Percentiles rank a stretch among this genome's conserved stretches.
These are phyloP conservation scores for Rhizophagus sp. DNA, from an alignment of 192 early-diverging fungal genomes.

Conservation along the genomic window DNA sequence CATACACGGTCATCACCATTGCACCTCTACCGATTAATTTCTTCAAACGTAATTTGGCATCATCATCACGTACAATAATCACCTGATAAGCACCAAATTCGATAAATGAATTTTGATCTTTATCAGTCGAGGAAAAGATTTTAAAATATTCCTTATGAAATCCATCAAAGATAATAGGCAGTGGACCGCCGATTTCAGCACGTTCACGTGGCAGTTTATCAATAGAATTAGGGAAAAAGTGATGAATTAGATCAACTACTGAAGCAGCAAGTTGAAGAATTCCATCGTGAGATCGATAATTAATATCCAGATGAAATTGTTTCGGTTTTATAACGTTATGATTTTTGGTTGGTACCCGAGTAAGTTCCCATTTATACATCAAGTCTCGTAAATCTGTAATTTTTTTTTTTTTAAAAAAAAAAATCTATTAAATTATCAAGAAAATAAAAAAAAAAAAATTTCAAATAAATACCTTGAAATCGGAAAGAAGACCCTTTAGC, in stretches of 20 bases:
- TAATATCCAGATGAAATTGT: conserved; percentile 17
- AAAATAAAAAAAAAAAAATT: not conserved
- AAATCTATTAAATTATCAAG: too few relatives aligned
- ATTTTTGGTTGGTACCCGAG: not conserved
- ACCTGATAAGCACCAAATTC: conserved; percentile 26
- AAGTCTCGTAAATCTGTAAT: not conserved
- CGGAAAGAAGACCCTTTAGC: conserved; percentile 16
- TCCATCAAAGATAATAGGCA: not conserved
- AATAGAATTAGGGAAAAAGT: conserved; percentile 24
- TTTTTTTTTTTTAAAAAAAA: not conserved
- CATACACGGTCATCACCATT: conserved; percentile 9
- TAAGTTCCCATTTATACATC: conserved; percentile 14
- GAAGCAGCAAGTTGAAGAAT: conserved; percentile 25
- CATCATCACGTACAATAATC: conserved; percentile 22
- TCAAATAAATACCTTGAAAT: conserved; percentile 1
- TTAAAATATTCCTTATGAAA: not conserved
- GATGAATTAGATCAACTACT: not conserved
- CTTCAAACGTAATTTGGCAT: not conserved
- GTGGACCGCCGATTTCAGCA: conserved; percentile 19
- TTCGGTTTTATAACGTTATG: not conserved
- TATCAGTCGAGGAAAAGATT: too few relatives aligned
- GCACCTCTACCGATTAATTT: not conserved
- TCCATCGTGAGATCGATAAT: conserved; percentile 25
- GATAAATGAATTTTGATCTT: not conserved
- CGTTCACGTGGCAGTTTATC: not conserved